Evolutionary conservation across 2,329 filamentous ascomycete genomes (phyloP).

Genomic region (Didymosphaeria variabile): DNA sequence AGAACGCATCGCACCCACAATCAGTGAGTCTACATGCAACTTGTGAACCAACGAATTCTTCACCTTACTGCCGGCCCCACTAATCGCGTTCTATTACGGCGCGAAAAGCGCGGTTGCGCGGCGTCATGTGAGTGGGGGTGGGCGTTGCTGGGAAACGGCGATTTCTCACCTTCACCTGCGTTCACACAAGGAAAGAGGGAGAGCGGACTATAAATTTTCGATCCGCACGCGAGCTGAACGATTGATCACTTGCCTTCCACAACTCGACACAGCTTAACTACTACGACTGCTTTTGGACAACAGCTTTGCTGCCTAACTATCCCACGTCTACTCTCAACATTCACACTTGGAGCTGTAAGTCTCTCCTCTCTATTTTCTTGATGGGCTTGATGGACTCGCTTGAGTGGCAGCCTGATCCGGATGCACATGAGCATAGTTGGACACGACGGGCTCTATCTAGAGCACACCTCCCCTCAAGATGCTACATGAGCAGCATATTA

Average conservation of each 20-base stretch:
- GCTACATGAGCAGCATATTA: not conserved
- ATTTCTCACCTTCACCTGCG: constrained; percentile 13
- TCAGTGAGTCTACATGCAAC: not conserved
- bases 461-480: not conserved
- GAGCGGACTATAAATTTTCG: constrained; percentile 11
- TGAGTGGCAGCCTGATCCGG: no score
- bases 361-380: not conserved
- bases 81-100: not conserved
- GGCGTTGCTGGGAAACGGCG: constrained; percentile 6
- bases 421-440: not conserved
- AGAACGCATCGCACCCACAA: not conserved
- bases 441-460: not conserved
- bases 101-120: not conserved
- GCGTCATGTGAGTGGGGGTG: not conserved
- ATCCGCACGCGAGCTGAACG: not conserved
- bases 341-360: not conserved
- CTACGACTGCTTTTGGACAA: not conserved
- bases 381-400: no score
- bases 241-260: constrained; percentile 3
- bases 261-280: not conserved
- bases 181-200: not conserved
- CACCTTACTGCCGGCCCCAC: not conserved
- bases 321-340: not conserved
- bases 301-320: not conserved
- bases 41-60: not conserved